Conservation (phyloP, 495 filamentous ascomycete genomes). For the Jackrogersella multiformis region DNA sequence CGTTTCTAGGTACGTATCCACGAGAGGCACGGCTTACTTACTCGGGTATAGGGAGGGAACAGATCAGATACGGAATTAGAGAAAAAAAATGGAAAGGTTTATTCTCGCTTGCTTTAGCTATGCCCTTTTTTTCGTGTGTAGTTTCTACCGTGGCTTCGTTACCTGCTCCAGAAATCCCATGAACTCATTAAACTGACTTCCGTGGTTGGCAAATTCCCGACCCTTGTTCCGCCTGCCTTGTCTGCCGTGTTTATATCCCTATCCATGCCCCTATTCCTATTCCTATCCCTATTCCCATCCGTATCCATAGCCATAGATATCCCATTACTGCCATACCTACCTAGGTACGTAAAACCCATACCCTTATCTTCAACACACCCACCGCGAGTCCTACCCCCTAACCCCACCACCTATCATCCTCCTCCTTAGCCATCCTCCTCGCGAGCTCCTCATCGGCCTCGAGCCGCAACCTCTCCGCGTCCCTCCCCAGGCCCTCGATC, state of each 20-base stretch:
- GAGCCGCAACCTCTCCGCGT: slow-evolving; percentile 28
- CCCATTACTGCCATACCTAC: background rate
- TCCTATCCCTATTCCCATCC: no score
- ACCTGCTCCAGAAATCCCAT: background rate
- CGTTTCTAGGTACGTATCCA: no score
- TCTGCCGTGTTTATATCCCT: background rate
- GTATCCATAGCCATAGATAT: background rate
- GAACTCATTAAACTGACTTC: background rate
- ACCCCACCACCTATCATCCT: slow-evolving; percentile 11
- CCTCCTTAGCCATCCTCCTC: slow-evolving; percentile 23
- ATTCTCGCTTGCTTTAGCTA: background rate
- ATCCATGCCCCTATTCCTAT: background rate
- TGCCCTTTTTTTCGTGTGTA: background rate
- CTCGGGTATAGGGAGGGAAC: slow-evolving; percentile 9
- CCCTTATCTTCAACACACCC: no score
- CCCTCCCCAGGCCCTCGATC: slow-evolving; percentile 15
- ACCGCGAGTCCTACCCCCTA: no score
- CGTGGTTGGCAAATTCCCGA: slow-evolving; percentile 1
- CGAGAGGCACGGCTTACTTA: background rate
- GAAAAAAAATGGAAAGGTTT: background rate
- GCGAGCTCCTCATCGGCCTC: slow-evolving; percentile 41
- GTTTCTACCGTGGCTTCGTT: slow-evolving; percentile 2
- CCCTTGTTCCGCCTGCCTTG: background rate
- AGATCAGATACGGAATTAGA: background rate
- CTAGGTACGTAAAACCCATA: no score